A percentile compares a stretch with the other conserved stretches of the same genome.
phyloP scores from a whole-genome alignment of 305 asterid genomes.

The Caryopteris hybrid region DNA sequence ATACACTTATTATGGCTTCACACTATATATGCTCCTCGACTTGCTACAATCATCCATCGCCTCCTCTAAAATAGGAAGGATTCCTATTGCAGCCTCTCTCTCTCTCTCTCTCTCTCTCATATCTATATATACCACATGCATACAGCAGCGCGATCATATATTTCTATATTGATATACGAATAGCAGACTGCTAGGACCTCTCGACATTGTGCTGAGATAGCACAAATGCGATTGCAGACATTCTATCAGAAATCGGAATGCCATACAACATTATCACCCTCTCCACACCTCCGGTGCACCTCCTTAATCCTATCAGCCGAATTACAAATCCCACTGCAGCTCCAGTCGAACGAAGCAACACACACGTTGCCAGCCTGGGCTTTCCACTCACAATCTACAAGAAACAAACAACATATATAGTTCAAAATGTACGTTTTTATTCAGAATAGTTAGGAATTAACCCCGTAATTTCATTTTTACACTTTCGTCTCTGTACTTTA shows the following conservation, averaged over 20 bases:
- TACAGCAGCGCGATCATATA: not conserved
- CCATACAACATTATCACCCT: slow-evolving; percentile 49
- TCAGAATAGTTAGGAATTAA: too few relatives aligned
- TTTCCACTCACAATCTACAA: slow-evolving; percentile 60
- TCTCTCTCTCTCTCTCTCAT: not conserved
- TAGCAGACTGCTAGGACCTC: not conserved
- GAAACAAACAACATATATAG: not conserved
- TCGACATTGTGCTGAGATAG: slow-evolving; percentile 16
- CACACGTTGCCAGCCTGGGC: slow-evolving; percentile 63
- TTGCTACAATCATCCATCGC: slow-evolving; percentile 27
- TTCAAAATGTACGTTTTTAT: not conserved
- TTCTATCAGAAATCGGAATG: slow-evolving; percentile 30
- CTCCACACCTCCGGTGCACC: slow-evolving; percentile 56
- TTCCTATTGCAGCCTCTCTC: slow-evolving; percentile 9
- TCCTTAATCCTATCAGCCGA: slow-evolving; percentile 49
- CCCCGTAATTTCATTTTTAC: too few relatives aligned
- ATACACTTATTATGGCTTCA: slow-evolving; percentile 4
- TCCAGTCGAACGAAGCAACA: slow-evolving; percentile 58
- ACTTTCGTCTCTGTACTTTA: too few relatives aligned
- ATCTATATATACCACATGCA: slow-evolving; percentile 14
- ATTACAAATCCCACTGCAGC: slow-evolving; percentile 58
- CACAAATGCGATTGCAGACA: not conserved
- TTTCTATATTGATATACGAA: not conserved
- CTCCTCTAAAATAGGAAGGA: slow-evolving; percentile 35
- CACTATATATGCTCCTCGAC: not conserved